Conservation (phyloP, 2,329 filamentous ascomycete genomes). For the Trichoderma guizhouense region DNA sequence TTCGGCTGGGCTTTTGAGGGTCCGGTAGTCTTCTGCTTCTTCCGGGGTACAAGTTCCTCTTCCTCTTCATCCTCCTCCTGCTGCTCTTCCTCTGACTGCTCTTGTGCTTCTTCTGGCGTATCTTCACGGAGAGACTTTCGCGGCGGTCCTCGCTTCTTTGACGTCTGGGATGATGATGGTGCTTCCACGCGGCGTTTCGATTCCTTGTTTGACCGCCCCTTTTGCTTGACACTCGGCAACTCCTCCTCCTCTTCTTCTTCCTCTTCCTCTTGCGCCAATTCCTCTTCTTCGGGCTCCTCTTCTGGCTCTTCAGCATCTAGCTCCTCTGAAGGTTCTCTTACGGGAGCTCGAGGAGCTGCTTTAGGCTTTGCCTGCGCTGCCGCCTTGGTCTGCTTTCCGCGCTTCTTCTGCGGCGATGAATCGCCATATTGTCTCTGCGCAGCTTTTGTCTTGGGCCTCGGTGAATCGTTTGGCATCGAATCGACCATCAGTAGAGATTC, state of each 20-base stretch:
- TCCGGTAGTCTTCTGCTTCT: constrained; percentile 28
- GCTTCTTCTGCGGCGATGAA: constrained; percentile 16
- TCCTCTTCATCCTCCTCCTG: constrained; percentile 25
- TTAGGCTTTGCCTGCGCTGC: neutral
- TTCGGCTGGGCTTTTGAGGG: constrained; percentile 26
- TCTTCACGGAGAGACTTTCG: neutral
- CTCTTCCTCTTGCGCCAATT: constrained; percentile 6
- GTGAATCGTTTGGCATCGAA: constrained; percentile 26
- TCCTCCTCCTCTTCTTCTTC: neutral
- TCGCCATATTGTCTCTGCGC: constrained; percentile 20
- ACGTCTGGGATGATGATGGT: neutral
- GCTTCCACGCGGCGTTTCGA: constrained; percentile 3
- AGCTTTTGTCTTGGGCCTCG: neutral
- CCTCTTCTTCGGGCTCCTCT: constrained; percentile 15
- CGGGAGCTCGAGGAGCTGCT: constrained; percentile 1
- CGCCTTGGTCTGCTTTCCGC: neutral
- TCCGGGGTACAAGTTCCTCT: constrained; percentile 25
- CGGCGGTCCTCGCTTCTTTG: constrained; percentile 1
- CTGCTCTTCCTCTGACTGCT: constrained; percentile 18
- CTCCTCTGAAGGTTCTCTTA: neutral
- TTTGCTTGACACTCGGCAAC: constrained; percentile 17
- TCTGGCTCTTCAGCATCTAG: constrained; percentile 17
- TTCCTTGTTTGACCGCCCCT: constrained; percentile 19
- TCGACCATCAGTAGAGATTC: constrained; percentile 44
- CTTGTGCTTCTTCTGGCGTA: neutral